These are phyloP conservation scores for Yamadazyma takamatsuzukensis DNA, from an alignment of 805 yeast species.

Conservation along the genomic window DNA sequence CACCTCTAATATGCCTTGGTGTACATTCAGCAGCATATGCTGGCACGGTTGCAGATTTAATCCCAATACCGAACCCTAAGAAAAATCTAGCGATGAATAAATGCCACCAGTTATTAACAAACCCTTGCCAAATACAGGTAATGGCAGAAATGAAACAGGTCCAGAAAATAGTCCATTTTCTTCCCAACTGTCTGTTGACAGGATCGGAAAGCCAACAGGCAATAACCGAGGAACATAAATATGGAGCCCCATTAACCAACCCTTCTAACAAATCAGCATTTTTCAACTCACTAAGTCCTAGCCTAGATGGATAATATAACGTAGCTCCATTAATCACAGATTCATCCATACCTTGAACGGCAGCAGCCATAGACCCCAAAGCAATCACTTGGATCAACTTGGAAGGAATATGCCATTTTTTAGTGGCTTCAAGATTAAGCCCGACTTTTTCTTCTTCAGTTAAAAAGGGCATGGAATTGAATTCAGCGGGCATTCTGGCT, in stretches of 20 bases:
- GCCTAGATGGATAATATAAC: slow-evolving; percentile 50
- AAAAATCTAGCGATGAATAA: slow-evolving; percentile 56
- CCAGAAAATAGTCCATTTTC: slow-evolving; percentile 59
- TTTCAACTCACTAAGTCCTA: slow-evolving; percentile 43
- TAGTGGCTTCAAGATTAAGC: slow-evolving; percentile 45
- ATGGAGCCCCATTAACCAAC: slow-evolving; percentile 62
- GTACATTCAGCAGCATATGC: slow-evolving; percentile 62
- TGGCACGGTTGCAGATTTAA: slow-evolving; percentile 66
- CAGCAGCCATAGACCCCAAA: slow-evolving; percentile 63
- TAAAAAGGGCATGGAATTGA: slow-evolving; percentile 52
- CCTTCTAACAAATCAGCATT: slow-evolving; percentile 58
- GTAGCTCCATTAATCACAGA: slow-evolving; percentile 69
- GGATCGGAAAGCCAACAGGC: slow-evolving; percentile 61
- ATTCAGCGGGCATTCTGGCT: slow-evolving; percentile 55
- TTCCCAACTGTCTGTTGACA: slow-evolving; percentile 50
- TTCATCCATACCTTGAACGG: slow-evolving; percentile 76
- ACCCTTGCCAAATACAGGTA: slow-evolving; percentile 68
- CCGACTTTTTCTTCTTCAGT: slow-evolving; percentile 43
- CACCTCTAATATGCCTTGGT: slow-evolving; percentile 58
- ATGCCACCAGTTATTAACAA: slow-evolving; percentile 58
- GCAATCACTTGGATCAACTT: slow-evolving; percentile 52
- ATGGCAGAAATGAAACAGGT: slow-evolving; percentile 56
- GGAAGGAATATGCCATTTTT: slow-evolving; percentile 43
- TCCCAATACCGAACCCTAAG: slow-evolving; percentile 64
- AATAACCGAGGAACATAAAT: slow-evolving; percentile 52